phyloP scores from a whole-genome alignment of 306 rosid genomes.

The Senna tora region DNA sequence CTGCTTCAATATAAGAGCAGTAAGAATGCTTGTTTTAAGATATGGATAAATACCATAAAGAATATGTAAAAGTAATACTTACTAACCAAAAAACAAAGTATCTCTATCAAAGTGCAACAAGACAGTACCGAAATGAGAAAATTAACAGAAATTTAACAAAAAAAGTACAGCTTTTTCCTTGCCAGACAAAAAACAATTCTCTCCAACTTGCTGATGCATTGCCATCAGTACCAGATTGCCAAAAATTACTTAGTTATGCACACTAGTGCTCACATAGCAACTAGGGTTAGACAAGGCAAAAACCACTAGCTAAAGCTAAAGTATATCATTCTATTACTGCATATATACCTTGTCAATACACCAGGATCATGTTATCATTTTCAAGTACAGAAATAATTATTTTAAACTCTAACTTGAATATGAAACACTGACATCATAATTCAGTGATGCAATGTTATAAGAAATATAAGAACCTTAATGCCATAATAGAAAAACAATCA shows the following conservation, averaged over 20 bases:
- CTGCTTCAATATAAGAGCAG: not conserved
- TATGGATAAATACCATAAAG: not conserved
- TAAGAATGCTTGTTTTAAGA: not conserved
- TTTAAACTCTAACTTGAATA: not conserved
- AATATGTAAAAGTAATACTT: not conserved
- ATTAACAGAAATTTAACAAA: constrained; percentile 26
- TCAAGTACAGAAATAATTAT: constrained; percentile 10
- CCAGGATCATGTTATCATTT: constrained; percentile 1
- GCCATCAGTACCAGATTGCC: not conserved
- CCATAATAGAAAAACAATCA: constrained; percentile 7
- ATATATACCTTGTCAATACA: not conserved
- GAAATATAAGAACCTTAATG: not conserved
- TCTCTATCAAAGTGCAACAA: not conserved
- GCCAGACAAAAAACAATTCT: constrained; percentile 9
- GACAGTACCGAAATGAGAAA: constrained; percentile 1
- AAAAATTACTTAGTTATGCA: constrained; percentile 11
- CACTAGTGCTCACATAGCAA: constrained; percentile 5
- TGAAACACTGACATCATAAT: not conserved
- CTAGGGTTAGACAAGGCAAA: constrained; percentile 5
- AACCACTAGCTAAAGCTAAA: not conserved
- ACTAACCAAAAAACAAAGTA: not conserved
- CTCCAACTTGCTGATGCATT: not conserved
- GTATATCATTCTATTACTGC: constrained; percentile 8
- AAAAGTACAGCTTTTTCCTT: not conserved
- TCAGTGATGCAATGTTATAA: not conserved